A percentile compares a stretch with the other conserved stretches of the same genome.
Conservation (phyloP, 192 early-diverging fungal species). For the Obelidium mucronatum region DNA sequence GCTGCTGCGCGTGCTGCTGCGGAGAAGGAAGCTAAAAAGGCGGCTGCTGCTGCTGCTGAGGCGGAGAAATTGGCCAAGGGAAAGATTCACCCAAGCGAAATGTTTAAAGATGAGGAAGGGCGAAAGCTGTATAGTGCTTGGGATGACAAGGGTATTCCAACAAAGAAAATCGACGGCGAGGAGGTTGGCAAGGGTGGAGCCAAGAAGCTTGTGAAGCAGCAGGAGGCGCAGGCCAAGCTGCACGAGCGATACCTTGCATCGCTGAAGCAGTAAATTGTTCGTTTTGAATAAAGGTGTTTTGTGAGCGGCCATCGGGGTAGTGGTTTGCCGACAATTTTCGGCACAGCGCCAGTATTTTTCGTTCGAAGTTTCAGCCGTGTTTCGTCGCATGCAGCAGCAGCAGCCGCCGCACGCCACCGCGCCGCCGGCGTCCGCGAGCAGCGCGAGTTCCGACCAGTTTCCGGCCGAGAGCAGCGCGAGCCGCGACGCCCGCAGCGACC, state of each 20-base stretch:
- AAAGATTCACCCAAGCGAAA: slow-evolving; percentile 73
- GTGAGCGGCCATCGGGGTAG: no score
- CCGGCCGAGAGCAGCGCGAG: no score
- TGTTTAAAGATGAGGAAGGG: slow-evolving; percentile 77
- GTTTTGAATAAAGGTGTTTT: no score
- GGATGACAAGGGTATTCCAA: slow-evolving; percentile 89
- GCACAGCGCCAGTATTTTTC: no score
- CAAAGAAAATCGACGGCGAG: slow-evolving; percentile 81
- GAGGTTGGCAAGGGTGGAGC: slow-evolving; percentile 82
- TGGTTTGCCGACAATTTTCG: no score
- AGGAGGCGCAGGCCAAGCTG: slow-evolving; percentile 85
- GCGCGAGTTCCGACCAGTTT: no score
- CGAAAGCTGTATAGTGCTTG: slow-evolving; percentile 72
- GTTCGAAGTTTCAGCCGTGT: no score
- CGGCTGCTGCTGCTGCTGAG: slow-evolving; percentile 67
- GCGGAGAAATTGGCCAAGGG: slow-evolving; percentile 81
- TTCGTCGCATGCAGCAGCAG: no score
- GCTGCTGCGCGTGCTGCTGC: slow-evolving; percentile 69
- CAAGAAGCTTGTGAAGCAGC: slow-evolving; percentile 91
- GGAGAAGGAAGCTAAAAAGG: slow-evolving; percentile 69
- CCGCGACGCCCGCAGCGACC: no score
- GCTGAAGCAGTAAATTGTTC: slow-evolving; percentile 17
- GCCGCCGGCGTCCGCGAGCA: no score
- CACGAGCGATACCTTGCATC: slow-evolving; percentile 80
- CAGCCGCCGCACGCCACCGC: no score